A percentile compares a stretch with the other conserved stretches of the same genome.
Conservation (phyloP, 78 protist genomes). For the Creolimax fragrantissima region DNA sequence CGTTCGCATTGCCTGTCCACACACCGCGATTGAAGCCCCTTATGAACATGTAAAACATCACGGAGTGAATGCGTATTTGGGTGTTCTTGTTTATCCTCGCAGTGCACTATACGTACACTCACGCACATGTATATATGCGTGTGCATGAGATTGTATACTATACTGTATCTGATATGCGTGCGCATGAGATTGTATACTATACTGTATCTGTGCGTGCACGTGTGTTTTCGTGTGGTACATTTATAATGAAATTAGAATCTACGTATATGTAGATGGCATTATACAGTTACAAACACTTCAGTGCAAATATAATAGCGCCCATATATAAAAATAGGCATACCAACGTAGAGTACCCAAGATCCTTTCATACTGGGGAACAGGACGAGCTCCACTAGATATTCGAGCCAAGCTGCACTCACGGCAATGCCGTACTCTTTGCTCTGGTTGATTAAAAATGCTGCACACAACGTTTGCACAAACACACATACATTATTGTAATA, state of each 20-base stretch:
- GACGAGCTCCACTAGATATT: neutral
- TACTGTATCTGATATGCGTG: neutral
- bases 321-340: neutral
- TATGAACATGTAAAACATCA: too few relatives aligned
- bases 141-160: neutral
- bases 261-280: neutral
- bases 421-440: neutral
- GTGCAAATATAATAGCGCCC: neutral
- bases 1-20: conserved; percentile 50
- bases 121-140: neutral
- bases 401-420: neutral
- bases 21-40: neutral
- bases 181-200: neutral
- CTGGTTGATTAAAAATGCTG: conserved; percentile 1
- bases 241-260: neutral
- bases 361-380: neutral
- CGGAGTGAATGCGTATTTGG: too few relatives aligned
- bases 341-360: neutral
- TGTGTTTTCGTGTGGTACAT: neutral
- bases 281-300: neutral
- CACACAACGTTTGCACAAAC: too few relatives aligned
- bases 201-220: neutral
- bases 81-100: too few relatives aligned
- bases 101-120: too few relatives aligned
- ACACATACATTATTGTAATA: too few relatives aligned